Conservation (phyloP, 1,284 basidiomycete species). For the Cutaneotrichosporon spelunceum region DNA sequence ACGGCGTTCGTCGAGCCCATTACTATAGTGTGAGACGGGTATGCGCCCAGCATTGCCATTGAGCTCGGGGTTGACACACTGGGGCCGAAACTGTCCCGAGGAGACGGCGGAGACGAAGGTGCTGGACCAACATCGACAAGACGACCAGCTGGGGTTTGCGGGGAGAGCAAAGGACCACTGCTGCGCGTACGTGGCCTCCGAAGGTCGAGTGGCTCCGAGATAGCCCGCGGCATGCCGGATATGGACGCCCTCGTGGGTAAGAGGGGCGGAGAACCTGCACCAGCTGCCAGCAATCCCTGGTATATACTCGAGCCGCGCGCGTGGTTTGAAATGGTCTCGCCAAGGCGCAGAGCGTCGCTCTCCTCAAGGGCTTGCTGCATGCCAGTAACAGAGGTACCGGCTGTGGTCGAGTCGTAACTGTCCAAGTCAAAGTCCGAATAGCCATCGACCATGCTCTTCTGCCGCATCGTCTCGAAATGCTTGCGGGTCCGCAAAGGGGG, state of each 20-base stretch:
- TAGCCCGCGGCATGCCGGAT: background rate
- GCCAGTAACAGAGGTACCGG: constrained; percentile 37
- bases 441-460: constrained; percentile 50
- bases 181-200: background rate
- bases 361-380: constrained; percentile 34
- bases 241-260: background rate
- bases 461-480: constrained; percentile 39
- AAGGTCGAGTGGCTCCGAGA: background rate
- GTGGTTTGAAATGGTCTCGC: constrained; percentile 15
- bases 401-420: constrained; percentile 38
- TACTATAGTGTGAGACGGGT: constrained; percentile 18
- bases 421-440: constrained; percentile 46
- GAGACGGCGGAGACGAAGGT: background rate
- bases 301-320: constrained; percentile 20
- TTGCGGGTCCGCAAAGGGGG: constrained; percentile 40
- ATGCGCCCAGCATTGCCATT: constrained; percentile 32
- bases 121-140: background rate
- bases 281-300: constrained; percentile 7
- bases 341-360: constrained; percentile 16
- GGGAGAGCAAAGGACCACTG: background rate
- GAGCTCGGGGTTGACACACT: background rate
- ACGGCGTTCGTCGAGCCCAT: background rate
- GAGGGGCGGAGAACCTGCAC: background rate
- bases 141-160: background rate
- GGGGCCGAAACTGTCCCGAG: background rate